Base-by-base conservation (phyloP, 495 filamentous ascomycete species). In the Lentithecium fluviatile region DNA sequence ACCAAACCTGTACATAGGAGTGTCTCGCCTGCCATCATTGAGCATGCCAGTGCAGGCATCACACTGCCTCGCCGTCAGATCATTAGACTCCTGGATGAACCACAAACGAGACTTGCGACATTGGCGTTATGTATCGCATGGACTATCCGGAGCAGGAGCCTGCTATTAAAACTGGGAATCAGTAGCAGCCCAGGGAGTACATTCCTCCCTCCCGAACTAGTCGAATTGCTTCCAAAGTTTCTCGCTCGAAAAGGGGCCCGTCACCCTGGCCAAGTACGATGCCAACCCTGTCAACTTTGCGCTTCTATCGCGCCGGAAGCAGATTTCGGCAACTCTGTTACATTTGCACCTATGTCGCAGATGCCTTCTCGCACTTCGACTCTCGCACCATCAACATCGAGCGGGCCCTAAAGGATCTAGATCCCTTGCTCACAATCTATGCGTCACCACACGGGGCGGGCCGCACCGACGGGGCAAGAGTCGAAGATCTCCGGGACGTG, bases 361-460 rank as follows among this genome's bases (percentile, higher is more conserved):
- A 63, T 36, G 26, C 45, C 15, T 57, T 57, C 60, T 57, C 60
- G 11, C 60, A 45, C 29, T 58, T 63, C 36, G 45, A 63, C 45
- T 57, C 52, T 6, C 45, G 53, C 13, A 57, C 60, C 15, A 25
- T 63, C 34, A 57, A 51, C 25, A 46, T 57, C 34, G 60, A 57
- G 32, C 58, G 60, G 25, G 53, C 60, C 7, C 34, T 40, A 1
- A 57, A 63, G 1, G 53, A 63, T 29, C 29, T 63, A 15, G 45
- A 57, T 24, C 36, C 46, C 29, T 37, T 58, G 1, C 47, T 63
- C 2, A 15, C 36, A 2, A 23, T 12, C 0, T 63, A 63, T 19
- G 60, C 43, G 2, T 11, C 20, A 29, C 17, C 43, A 12, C 13
- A 21, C 5, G 21, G 32, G 6, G 17, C 26, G 5, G 4, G 13